Conservation (phyloP, 208 protist species). For the Leishmania turanica region DNA sequence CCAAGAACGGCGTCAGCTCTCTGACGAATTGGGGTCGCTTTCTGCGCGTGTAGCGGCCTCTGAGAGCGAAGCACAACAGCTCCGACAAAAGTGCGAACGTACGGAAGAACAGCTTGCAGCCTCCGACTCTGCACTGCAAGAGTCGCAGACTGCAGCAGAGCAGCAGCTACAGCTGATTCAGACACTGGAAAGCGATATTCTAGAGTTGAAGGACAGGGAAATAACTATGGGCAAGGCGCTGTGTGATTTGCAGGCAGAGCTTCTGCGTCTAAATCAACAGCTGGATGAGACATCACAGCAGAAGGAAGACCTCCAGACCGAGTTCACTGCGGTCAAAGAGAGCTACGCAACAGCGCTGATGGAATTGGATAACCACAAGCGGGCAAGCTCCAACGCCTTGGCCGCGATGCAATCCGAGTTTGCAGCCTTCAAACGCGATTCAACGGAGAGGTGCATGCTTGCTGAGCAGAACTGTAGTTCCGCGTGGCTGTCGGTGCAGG, state of each 20-base stretch:
- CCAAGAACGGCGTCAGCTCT: conserved; percentile 1
- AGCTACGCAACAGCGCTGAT: conserved; percentile 62
- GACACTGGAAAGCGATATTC: conserved; percentile 45
- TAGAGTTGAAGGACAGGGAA: conserved; percentile 32
- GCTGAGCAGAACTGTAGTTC: conserved; percentile 32
- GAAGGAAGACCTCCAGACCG: conserved; percentile 51
- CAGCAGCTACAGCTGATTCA: conserved; percentile 51
- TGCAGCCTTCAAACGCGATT: conserved; percentile 10
- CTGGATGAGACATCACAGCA: conserved; percentile 20
- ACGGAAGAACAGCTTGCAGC: neutral
- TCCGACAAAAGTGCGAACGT: neutral
- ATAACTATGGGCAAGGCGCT: conserved; percentile 30
- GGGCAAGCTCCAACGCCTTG: conserved; percentile 3
- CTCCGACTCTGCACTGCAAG: neutral
- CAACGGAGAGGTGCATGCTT: conserved; percentile 19
- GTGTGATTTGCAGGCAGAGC: conserved; percentile 37
- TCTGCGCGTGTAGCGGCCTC: conserved; percentile 6
- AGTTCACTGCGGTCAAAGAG: conserved; percentile 60
- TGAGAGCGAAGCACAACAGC: neutral
- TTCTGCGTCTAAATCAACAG: conserved; percentile 23
- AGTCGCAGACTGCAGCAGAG: conserved; percentile 20
- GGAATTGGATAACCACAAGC: conserved; percentile 60
- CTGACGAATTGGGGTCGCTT: neutral
- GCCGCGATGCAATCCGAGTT: conserved; percentile 22
- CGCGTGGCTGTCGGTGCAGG: conserved; percentile 26